Percentiles rank a stretch among this genome's conserved stretches.
These are phyloP conservation scores for Vitrella brassicaformis DNA, from an alignment of 73 alveolate genomes.

Conservation along the genomic window DNA sequence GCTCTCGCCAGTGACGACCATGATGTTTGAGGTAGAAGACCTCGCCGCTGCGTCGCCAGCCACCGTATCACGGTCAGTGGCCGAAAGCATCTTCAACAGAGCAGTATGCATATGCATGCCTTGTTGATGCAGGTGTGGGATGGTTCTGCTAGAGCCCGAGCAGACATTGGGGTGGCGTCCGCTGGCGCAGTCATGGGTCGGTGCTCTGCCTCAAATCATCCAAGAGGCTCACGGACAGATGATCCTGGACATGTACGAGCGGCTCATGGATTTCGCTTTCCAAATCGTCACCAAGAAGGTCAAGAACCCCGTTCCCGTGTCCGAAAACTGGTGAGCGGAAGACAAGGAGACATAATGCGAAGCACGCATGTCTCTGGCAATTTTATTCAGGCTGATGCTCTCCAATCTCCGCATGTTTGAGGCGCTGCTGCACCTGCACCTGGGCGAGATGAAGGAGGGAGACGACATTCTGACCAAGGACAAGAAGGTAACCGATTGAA, in stretches of 20 bases:
- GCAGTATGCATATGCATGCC: background rate
- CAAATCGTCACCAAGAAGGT: background rate
- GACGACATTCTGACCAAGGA: conserved; percentile 22
- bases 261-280: background rate
- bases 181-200: conserved; percentile 65
- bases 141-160: conserved; percentile 97
- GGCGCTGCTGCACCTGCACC: no score
- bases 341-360: no score
- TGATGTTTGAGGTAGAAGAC: conserved; percentile 99
- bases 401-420: no score
- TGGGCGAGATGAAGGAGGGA: no score
- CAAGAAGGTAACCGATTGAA: conserved; percentile 27
- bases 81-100: no score
- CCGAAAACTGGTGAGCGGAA: conserved; percentile 70
- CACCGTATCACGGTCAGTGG: conserved; percentile 94
- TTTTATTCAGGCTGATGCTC: no score
- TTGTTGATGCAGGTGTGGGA: conserved; percentile 94
- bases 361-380: no score
- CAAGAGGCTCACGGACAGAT: conserved; percentile 37
- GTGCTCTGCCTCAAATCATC: conserved; percentile 47
- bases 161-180: conserved; percentile 74
- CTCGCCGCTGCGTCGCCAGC: conserved; percentile 97
- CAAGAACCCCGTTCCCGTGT: conserved; percentile 22
- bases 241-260: conserved; percentile 36
- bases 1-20: conserved; percentile 77